Conservation (phyloP, 2,329 filamentous ascomycete genomes). For the Colletotrichum lentis region DNA sequence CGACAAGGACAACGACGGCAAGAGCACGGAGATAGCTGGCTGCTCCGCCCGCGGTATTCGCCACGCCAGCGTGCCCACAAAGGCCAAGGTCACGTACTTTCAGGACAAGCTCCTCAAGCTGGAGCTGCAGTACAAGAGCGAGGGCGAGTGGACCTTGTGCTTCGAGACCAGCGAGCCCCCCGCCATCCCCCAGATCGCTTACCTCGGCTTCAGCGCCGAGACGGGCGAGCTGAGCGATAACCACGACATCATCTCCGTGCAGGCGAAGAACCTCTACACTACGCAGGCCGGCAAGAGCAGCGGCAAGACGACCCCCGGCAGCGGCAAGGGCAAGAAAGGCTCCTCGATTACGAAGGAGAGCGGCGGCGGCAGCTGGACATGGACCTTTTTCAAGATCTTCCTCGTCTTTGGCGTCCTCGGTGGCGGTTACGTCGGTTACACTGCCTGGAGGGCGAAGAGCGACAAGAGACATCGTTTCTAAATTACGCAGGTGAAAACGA, state of each 20-base stretch:
- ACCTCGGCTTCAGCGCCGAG: constrained; percentile 83
- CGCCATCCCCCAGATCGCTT: constrained; percentile 79
- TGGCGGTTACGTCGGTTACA: constrained; percentile 86
- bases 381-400: constrained; percentile 81
- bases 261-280: constrained; percentile 88
- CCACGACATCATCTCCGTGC: constrained; percentile 91
- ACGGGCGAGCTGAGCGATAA: constrained; percentile 97
- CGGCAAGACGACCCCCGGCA: constrained; percentile 45
- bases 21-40: constrained; percentile 88
- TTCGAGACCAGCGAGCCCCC: constrained; percentile 78
- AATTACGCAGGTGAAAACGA: constrained; percentile 13
- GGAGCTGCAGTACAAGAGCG: constrained; percentile 92
- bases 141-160: constrained; percentile 88
- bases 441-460: constrained; percentile 76
- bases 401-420: constrained; percentile 74
- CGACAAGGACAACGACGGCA: constrained; percentile 94
- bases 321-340: constrained; percentile 40
- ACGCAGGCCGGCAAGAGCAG: constrained; percentile 49
- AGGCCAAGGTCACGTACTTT: constrained; percentile 91
- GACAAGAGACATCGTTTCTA: constrained; percentile 68
- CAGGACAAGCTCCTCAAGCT: constrained; percentile 91
- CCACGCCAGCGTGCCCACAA: constrained; percentile 80
- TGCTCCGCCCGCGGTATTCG: constrained; percentile 94
- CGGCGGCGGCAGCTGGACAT: constrained; percentile 63
- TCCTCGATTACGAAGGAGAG: constrained; percentile 53